These are phyloP conservation scores for Cymbopogon citratus DNA, from an alignment of 176 grass and related monocot genomes.

Conservation along the genomic window DNA sequence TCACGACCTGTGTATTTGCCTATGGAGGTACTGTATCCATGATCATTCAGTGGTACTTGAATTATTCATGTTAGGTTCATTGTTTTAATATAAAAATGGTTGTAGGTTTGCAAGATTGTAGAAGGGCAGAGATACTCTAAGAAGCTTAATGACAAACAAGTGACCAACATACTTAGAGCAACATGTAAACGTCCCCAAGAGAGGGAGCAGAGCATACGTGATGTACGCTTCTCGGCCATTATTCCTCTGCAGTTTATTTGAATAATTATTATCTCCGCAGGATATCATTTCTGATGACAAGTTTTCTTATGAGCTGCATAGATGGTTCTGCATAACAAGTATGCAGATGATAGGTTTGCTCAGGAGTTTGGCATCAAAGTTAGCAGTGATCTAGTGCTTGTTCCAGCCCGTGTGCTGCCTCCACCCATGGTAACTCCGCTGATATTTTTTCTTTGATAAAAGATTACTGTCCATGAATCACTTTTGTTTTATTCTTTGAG, in stretches of 20 bases:
- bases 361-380: no score
- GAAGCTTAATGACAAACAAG: slow-evolving; percentile 75
- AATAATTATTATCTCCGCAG: background rate
- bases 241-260: background rate
- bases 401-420: no score
- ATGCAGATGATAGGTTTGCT: no score
- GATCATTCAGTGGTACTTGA: background rate
- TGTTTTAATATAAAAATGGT: background rate
- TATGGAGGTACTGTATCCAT: slow-evolving; percentile 52
- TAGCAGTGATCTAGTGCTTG: no score
- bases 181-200: slow-evolving; percentile 69
- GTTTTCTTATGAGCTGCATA: slow-evolving; percentile 14
- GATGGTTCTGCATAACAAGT: background rate
- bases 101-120: slow-evolving; percentile 69
- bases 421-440: slow-evolving; percentile 47
- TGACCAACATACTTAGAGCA: slow-evolving; percentile 60
- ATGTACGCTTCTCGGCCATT: slow-evolving; percentile 28
- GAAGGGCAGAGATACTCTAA: slow-evolving; percentile 78
- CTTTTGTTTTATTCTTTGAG: background rate
- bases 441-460: background rate
- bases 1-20: slow-evolving; percentile 59
- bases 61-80: background rate
- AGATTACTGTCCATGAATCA: background rate
- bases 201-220: slow-evolving; percentile 60
- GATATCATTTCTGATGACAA: background rate